Percentiles rank a stretch among this genome's conserved stretches.
These are phyloP conservation scores for Candida piceae DNA, from an alignment of 805 yeast species.

Conservation along the genomic window DNA sequence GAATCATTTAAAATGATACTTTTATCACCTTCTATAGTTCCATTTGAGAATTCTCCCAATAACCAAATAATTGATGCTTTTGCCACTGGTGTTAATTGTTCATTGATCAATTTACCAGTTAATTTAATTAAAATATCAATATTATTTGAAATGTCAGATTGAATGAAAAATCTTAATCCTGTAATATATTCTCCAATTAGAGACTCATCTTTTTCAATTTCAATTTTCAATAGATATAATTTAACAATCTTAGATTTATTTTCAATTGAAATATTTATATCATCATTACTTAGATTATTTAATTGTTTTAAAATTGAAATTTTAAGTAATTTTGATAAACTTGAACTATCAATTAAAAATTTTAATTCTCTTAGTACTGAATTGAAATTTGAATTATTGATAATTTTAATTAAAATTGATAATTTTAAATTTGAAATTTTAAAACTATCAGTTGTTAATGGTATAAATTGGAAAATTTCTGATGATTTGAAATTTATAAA, in stretches of 20 bases:
- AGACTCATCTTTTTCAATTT: conserved; percentile 20
- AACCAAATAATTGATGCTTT: conserved; percentile 87
- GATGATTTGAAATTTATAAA: conserved; percentile 32
- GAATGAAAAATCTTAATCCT: conserved; percentile 68
- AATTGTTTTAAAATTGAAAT: conserved; percentile 55
- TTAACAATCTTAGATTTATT: conserved; percentile 52
- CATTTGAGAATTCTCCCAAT: conserved; percentile 68
- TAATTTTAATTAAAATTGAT: conserved; percentile 53
- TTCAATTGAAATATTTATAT: conserved; percentile 27
- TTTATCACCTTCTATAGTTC: conserved; percentile 10
- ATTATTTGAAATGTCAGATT: conserved; percentile 51
- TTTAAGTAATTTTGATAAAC: conserved; percentile 21
- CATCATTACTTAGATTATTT: conserved; percentile 20
- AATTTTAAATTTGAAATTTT: conserved; percentile 49
- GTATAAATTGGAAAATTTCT: conserved; percentile 44
- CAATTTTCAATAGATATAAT: conserved; percentile 52
- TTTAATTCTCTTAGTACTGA: conserved; percentile 58
- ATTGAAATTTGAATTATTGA: conserved; percentile 47
- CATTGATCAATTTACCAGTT: conserved; percentile 22
- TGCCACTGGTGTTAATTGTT: conserved; percentile 36
- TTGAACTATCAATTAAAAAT: conserved; percentile 38
- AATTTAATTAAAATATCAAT: conserved; percentile 52
- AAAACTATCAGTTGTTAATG: conserved; percentile 49
- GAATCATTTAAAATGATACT: conserved; percentile 29
- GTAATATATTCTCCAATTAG: conserved; percentile 63